Evolutionary conservation across 2,329 filamentous ascomycete genomes (phyloP).

Genomic region (Fusarium sp.): DNA sequence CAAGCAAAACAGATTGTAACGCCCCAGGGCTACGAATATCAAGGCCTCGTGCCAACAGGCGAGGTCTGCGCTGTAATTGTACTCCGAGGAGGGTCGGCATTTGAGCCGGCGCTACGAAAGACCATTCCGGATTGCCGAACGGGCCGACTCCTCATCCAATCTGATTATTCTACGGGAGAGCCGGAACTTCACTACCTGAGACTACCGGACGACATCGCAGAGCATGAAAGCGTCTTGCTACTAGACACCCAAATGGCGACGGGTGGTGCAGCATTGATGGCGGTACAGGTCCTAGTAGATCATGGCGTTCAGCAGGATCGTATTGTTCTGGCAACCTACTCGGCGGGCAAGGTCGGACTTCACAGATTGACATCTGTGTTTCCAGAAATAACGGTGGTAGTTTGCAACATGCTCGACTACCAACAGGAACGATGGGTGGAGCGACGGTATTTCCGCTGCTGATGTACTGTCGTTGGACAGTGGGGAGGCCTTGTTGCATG

Average conservation of each 20-base stretch:
- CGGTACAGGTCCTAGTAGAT: conserved; percentile 93
- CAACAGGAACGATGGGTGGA: conserved; percentile 91
- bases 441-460: conserved; percentile 89
- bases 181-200: conserved; percentile 92
- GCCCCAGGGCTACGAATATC: conserved; percentile 73
- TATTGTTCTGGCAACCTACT: conserved; percentile 93
- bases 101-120: conserved; percentile 87
- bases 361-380: conserved; percentile 89
- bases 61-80: conserved; percentile 87
- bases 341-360: conserved; percentile 83
- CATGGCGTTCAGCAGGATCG: conserved; percentile 85
- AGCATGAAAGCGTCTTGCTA: conserved; percentile 83
- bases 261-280: conserved; percentile 88
- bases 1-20: conserved; percentile 71
- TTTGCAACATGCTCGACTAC: conserved; percentile 82
- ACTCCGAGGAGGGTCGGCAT: conserved; percentile 85
- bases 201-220: conserved; percentile 75
- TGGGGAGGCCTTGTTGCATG: neutral
- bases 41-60: conserved; percentile 74
- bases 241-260: conserved; percentile 95
- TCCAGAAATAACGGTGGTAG: conserved; percentile 84
- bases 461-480: conserved; percentile 8
- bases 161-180: conserved; percentile 83
- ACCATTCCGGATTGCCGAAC: conserved; percentile 93
- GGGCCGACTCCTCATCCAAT: conserved; percentile 90